A percentile compares a stretch with the other conserved stretches of the same genome.
Evolutionary conservation across 257 asterid genomes (phyloP).

Genomic region (Cinchona pubescens): DNA sequence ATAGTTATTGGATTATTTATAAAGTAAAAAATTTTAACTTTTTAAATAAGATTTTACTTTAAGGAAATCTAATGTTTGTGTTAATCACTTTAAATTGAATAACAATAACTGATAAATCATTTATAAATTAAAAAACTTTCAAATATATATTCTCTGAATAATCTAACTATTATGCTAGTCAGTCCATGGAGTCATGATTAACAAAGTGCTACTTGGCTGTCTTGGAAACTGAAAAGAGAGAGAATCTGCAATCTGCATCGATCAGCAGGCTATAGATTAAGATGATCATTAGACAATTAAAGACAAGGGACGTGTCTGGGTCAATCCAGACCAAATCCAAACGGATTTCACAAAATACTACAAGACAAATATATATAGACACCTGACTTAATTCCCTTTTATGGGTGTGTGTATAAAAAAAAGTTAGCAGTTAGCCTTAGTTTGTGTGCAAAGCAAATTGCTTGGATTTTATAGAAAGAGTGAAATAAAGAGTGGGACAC

Average conservation of each 20-base stretch:
- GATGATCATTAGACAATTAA: slow-evolving; percentile 2
- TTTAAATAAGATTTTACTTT: too few species aligned
- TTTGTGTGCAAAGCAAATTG: neutral
- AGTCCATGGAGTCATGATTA: too few species aligned
- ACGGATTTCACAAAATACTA: slow-evolving; percentile 23
- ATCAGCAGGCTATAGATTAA: neutral
- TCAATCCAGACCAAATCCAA: slow-evolving; percentile 28
- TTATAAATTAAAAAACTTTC: too few species aligned
- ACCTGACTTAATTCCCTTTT: neutral
- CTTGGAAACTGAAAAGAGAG: too few species aligned
- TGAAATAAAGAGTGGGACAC: too few species aligned
- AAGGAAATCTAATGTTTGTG: too few species aligned
- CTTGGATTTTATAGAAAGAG: neutral
- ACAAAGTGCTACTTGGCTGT: neutral
- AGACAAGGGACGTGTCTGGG: slow-evolving; percentile 28
- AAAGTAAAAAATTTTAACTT: too few species aligned
- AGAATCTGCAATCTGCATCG: neutral
- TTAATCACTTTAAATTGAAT: too few species aligned
- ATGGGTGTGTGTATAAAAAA: neutral
- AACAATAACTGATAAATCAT: too few species aligned
- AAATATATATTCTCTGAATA: too few species aligned
- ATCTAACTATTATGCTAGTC: too few species aligned
- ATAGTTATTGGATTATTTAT: too few species aligned
- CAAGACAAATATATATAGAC: neutral
- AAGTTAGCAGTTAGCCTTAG: neutral